A percentile compares a stretch with the other conserved stretches of the same genome.
Evolutionary conservation across 192 early-diverging fungal species (phyloP).

Genomic region (Backusella psychrophila): DNA sequence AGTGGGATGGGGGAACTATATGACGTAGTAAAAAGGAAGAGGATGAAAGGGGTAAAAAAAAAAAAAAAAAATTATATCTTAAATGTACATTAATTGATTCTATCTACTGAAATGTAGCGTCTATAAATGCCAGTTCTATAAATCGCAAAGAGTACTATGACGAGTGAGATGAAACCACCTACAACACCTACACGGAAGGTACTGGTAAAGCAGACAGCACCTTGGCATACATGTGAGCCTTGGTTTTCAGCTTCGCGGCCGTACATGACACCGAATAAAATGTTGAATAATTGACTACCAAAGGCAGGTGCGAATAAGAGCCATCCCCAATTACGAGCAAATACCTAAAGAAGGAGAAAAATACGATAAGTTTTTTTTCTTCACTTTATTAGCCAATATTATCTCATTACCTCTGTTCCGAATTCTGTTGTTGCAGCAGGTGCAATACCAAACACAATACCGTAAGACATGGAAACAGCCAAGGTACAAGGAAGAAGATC

Average conservation of each 20-base stretch:
- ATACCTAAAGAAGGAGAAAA: slow-evolving; percentile 1
- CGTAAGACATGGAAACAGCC: slow-evolving; percentile 23
- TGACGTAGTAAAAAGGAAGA: not conserved
- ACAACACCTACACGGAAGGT: slow-evolving; percentile 24
- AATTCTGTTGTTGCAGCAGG: slow-evolving; percentile 33
- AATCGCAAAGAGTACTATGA: not conserved
- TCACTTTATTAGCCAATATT: not conserved
- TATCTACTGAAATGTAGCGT: not conserved
- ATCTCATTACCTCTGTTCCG: slow-evolving; percentile 21
- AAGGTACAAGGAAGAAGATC: slow-evolving; percentile 25
- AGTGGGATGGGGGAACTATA: not conserved
- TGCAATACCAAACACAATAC: slow-evolving; percentile 31
- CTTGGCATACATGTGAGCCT: slow-evolving; percentile 23
- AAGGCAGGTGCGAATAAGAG: slow-evolving; percentile 38
- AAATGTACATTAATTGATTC: not conserved
- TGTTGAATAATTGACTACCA: slow-evolving; percentile 32
- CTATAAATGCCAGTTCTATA: slow-evolving; percentile 14
- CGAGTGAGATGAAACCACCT: not conserved
- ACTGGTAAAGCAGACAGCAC: slow-evolving; percentile 19
- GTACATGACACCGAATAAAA: slow-evolving; percentile 33
- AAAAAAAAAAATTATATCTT: not conserved
- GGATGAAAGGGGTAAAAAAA: not conserved
- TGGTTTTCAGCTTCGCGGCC: slow-evolving; percentile 25
- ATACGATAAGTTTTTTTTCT: not conserved
- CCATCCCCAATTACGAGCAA: slow-evolving; percentile 37